Conservation (phyloP, 768 basidiomycete genomes). For the Gautieria morchelliformis region DNA sequence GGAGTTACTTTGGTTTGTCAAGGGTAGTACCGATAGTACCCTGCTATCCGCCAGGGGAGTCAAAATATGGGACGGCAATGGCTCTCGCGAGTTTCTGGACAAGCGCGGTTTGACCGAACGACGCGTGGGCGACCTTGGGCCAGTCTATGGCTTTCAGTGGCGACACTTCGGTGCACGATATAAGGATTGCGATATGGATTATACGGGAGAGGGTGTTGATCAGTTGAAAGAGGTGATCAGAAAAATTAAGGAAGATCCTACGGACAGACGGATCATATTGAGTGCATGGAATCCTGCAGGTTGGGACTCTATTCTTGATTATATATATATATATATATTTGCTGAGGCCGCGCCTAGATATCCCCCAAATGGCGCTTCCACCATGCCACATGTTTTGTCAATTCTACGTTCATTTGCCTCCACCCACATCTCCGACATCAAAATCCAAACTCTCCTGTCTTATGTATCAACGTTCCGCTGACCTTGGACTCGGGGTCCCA, state of each 20-base stretch:
- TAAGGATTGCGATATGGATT: constrained; percentile 61
- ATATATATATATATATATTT: not conserved
- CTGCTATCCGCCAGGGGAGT: constrained; percentile 72
- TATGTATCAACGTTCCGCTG: constrained; percentile 97
- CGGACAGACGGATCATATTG: constrained; percentile 86
- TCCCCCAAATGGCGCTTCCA: constrained; percentile 90
- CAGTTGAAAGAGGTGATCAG: constrained; percentile 81
- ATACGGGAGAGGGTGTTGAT: constrained; percentile 81
- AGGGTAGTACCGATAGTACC: constrained; percentile 74
- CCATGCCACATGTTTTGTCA: constrained; percentile 99
- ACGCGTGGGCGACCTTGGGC: constrained; percentile 87
- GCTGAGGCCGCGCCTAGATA: constrained; percentile 41
- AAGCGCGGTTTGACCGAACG: constrained; percentile 75
- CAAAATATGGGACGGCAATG: constrained; percentile 98
- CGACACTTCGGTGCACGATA: constrained; percentile 88
- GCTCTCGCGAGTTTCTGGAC: constrained; percentile 79
- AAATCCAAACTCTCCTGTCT: constrained; percentile 81
- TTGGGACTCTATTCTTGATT: constrained; percentile 24
- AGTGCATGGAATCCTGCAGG: constrained; percentile 99
- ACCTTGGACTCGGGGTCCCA: constrained; percentile 93
- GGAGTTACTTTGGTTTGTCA: constrained; percentile 91
- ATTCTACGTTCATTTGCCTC: constrained; percentile 91
- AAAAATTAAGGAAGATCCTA: constrained; percentile 90
- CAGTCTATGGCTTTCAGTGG: constrained; percentile 98
- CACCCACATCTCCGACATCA: constrained; percentile 31